phyloP scores from a whole-genome alignment of 345 rosid species.

The Pugionium dolabratum region DNA sequence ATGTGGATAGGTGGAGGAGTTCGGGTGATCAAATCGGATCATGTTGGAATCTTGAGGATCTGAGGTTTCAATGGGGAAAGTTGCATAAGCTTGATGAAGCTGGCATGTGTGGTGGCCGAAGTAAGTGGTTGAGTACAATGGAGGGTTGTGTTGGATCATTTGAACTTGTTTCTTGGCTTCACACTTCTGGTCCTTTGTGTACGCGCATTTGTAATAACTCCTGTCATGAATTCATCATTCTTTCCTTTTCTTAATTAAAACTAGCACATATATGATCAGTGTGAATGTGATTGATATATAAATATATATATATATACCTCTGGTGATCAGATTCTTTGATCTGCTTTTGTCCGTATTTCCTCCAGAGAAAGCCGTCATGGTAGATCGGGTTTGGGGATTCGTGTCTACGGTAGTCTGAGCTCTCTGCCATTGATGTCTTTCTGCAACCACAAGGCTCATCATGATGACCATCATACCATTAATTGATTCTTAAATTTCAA shows the following conservation, averaged over 20 bases:
- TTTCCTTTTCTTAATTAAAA: neutral
- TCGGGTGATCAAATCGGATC: constrained; percentile 39
- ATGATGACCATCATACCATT: constrained; percentile 11
- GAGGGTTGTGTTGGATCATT: constrained; percentile 41
- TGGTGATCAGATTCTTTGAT: constrained; percentile 48
- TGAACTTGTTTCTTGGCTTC: constrained; percentile 61
- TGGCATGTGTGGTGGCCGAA: constrained; percentile 52
- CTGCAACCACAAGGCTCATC: constrained; percentile 20
- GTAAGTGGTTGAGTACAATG: constrained; percentile 49
- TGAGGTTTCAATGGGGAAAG: constrained; percentile 18
- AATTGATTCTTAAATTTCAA: neutral
- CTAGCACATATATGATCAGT: neutral
- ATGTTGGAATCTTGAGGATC: constrained; percentile 33
- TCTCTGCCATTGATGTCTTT: constrained; percentile 40
- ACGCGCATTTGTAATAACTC: constrained; percentile 58
- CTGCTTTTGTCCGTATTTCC: constrained; percentile 61
- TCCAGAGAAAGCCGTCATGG: constrained; percentile 58
- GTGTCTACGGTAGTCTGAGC: constrained; percentile 32
- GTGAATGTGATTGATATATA: neutral
- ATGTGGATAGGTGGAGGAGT: constrained; percentile 8
- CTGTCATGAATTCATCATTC: constrained; percentile 30
- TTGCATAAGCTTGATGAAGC: constrained; percentile 31
- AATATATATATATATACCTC: constrained; percentile 35
- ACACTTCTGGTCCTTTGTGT: constrained; percentile 53
- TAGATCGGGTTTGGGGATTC: constrained; percentile 35